Percentiles rank a stretch among this genome's conserved stretches.
These are phyloP conservation scores for Bifiguratus adelaidae DNA, from an alignment of 192 early-diverging fungal species.

Conservation along the genomic window DNA sequence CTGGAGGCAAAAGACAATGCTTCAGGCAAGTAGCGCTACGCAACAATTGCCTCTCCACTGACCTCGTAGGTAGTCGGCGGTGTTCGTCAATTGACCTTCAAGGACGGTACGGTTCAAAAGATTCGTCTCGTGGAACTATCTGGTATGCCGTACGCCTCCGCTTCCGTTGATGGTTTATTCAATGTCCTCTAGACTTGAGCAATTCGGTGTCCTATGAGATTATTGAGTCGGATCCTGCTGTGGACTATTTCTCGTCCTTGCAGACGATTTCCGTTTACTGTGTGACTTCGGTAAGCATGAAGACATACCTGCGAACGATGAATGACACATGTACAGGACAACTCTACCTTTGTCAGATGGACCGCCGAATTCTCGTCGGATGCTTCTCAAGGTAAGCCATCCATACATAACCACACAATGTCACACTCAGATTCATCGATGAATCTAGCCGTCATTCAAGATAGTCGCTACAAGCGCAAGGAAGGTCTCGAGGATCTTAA, in stretches of 20 bases:
- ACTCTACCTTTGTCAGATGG: conserved; percentile 50
- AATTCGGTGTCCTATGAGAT: conserved; percentile 44
- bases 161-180: background rate
- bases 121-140: conserved; percentile 42
- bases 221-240: conserved; percentile 37
- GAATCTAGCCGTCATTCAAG: conserved; percentile 24
- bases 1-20: conserved; percentile 5
- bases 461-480: conserved; percentile 48
- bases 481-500: conserved; percentile 42
- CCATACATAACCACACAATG: background rate
- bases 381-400: conserved; percentile 20
- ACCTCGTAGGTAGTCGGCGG: conserved; percentile 30
- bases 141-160: conserved; percentile 8
- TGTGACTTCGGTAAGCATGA: conserved; percentile 17
- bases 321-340: conserved; percentile 9
- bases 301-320: background rate
- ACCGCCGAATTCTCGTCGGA: conserved; percentile 42
- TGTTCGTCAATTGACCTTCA: conserved; percentile 33
- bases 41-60: background rate
- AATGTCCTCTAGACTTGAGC: conserved; percentile 14
- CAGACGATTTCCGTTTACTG: conserved; percentile 34
- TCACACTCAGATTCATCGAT: background rate
- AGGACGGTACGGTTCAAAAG: conserved; percentile 43
- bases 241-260: conserved; percentile 36
- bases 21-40: background rate